These are phyloP conservation scores for Colletotrichum spinosum DNA, from an alignment of 2,329 filamentous ascomycete genomes.

Conservation along the genomic window DNA sequence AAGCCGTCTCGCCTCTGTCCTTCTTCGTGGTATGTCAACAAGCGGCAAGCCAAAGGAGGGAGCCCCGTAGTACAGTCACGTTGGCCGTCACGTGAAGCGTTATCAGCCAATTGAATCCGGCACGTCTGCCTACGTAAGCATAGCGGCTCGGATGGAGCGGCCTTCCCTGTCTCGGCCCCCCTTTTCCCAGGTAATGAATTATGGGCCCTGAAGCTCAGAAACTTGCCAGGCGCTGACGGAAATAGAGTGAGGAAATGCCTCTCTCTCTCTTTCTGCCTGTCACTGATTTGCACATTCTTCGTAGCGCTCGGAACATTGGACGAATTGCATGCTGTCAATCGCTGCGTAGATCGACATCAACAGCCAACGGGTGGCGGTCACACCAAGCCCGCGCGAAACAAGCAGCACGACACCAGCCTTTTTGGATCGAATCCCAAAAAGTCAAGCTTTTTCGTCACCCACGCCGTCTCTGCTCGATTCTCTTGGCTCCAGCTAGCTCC, in stretches of 20 bases:
- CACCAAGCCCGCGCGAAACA: conserved; percentile 5
- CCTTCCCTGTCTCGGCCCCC: neutral
- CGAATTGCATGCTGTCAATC: too few relatives aligned
- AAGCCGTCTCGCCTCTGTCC: too few relatives aligned
- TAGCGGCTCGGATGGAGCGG: neutral
- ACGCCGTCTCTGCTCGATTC: neutral
- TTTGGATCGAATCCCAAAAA: neutral
- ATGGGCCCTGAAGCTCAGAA: conserved; percentile 10
- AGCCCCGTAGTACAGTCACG: too few relatives aligned
- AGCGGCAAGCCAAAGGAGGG: too few relatives aligned
- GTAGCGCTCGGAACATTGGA: neutral
- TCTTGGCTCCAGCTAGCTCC: conserved; percentile 31
- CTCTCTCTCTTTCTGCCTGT: neutral
- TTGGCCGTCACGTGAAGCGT: too few relatives aligned
- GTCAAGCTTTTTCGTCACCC: conserved; percentile 30
- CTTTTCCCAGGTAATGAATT: conserved; percentile 27
- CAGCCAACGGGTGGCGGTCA: conserved; percentile 4
- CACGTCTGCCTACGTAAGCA: too few relatives aligned
- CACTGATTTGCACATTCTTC: neutral
- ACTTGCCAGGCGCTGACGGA: neutral
- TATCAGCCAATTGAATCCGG: too few relatives aligned
- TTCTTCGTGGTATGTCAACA: too few relatives aligned
- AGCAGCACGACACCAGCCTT: neutral
- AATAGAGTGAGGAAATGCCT: conserved; percentile 7
- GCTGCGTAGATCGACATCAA: conserved; percentile 10